Evolutionary conservation across 1,139 yeast species (phyloP).

Genomic region (Kodamaea sp.): DNA sequence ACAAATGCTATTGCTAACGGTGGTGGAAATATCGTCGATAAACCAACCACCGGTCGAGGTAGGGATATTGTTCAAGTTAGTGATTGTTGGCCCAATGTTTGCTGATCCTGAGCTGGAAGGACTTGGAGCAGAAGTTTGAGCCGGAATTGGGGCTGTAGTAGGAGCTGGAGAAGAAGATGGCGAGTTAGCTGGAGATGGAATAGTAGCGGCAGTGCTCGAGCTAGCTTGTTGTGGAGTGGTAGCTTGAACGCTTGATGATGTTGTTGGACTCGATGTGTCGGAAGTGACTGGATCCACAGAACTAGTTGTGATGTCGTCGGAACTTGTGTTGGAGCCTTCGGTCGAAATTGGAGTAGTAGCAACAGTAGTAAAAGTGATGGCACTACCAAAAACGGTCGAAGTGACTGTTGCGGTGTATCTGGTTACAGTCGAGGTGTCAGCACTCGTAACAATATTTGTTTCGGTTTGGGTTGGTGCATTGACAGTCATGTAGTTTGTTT

Average conservation of each 20-base stretch:
- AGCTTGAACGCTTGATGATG: too few species aligned
- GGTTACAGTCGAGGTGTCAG: constrained; percentile 39
- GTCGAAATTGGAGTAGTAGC: constrained; percentile 31
- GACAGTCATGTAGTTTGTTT: constrained; percentile 34
- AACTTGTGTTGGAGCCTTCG: neutral
- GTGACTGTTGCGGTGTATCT: constrained; percentile 47
- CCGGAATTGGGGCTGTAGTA: constrained; percentile 8
- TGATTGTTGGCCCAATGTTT: constrained; percentile 29
- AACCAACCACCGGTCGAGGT: constrained; percentile 38
- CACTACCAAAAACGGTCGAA: constrained; percentile 39
- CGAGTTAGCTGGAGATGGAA: constrained; percentile 5
- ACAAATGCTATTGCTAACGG: constrained; percentile 35
- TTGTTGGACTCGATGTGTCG: too few species aligned
- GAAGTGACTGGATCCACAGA: too few species aligned
- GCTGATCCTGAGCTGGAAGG: too few species aligned
- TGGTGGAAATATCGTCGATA: constrained; percentile 35
- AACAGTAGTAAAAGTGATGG: constrained; percentile 38
- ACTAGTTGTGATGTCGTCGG: too few species aligned
- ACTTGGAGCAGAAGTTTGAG: constrained; percentile 8
- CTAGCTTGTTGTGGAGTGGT: too few species aligned
- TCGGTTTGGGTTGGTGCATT: constrained; percentile 29
- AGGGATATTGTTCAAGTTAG: constrained; percentile 29
- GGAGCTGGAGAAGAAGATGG: constrained; percentile 12
- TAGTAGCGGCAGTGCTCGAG: constrained; percentile 9
- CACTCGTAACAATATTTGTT: constrained; percentile 28